These are phyloP conservation scores for Geotrichum citri-aurantii DNA, from an alignment of 1,139 yeast genomes.

Conservation along the genomic window DNA sequence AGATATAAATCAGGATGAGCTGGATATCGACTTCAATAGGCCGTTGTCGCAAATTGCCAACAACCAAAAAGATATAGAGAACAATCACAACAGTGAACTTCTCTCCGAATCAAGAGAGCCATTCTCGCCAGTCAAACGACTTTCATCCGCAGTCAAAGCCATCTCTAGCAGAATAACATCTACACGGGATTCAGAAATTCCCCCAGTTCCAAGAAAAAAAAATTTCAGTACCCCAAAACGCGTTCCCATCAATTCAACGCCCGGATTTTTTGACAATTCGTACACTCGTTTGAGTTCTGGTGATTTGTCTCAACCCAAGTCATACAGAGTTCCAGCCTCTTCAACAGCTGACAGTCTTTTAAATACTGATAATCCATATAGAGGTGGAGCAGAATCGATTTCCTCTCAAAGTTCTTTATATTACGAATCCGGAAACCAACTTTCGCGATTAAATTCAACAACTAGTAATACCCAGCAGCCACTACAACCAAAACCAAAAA, in stretches of 20 bases:
- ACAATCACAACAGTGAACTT: background rate
- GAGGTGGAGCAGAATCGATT: background rate
- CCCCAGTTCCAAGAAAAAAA: background rate
- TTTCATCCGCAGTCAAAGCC: constrained; percentile 4
- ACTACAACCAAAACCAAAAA: background rate
- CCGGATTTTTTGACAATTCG: background rate
- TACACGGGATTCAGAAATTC: background rate
- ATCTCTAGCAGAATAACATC: background rate
- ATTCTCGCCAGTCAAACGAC: background rate
- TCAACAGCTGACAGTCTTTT: background rate
- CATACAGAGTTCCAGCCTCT: background rate
- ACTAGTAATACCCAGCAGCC: background rate
- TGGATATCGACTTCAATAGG: background rate
- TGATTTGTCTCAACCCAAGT: background rate
- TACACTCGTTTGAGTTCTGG: background rate
- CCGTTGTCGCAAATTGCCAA: background rate
- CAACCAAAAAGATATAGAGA: background rate
- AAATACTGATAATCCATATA: background rate
- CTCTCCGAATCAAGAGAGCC: background rate
- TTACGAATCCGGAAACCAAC: background rate
- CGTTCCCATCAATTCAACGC: background rate
- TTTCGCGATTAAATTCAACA: background rate
- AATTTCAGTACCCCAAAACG: background rate
- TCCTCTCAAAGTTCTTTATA: background rate
- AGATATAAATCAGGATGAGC: constrained; percentile 2